phyloP scores from a whole-genome alignment of 305 asterid species.

The Rubia tinctorum region DNA sequence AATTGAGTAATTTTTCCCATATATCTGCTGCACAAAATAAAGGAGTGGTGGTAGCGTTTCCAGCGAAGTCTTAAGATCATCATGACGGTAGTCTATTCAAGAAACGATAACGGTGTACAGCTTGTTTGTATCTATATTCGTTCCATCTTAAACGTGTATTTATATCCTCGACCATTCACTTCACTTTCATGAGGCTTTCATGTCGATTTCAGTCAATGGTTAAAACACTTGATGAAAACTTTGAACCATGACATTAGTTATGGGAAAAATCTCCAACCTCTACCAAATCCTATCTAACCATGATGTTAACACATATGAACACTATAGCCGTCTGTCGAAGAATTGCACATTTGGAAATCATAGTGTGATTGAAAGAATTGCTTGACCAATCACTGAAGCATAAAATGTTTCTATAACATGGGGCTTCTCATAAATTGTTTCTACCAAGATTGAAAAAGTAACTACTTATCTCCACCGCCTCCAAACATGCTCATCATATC shows the following conservation, averaged over 20 bases:
- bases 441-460: background rate
- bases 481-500: slow-evolving; percentile 99
- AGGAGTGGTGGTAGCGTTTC: too few species aligned
- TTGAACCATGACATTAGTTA: too few species aligned
- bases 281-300: too few species aligned
- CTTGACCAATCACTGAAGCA: background rate
- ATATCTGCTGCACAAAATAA: too few species aligned
- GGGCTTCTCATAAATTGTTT: too few species aligned
- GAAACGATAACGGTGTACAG: too few species aligned
- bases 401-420: background rate
- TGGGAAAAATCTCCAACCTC: too few species aligned
- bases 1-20: too few species aligned
- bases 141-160: too few species aligned
- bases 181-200: background rate
- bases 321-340: background rate
- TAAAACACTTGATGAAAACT: background rate
- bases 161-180: background rate
- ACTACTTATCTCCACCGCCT: slow-evolving; percentile 78
- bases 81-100: too few species aligned
- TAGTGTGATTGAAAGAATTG: background rate
- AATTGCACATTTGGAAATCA: slow-evolving; percentile 2
- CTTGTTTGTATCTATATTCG: too few species aligned
- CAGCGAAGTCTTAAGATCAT: too few species aligned
- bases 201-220: background rate
- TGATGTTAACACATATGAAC: background rate